Evolutionary conservation across 2,329 filamentous ascomycete genomes (phyloP).

Genomic region (Xylariales sp.): DNA sequence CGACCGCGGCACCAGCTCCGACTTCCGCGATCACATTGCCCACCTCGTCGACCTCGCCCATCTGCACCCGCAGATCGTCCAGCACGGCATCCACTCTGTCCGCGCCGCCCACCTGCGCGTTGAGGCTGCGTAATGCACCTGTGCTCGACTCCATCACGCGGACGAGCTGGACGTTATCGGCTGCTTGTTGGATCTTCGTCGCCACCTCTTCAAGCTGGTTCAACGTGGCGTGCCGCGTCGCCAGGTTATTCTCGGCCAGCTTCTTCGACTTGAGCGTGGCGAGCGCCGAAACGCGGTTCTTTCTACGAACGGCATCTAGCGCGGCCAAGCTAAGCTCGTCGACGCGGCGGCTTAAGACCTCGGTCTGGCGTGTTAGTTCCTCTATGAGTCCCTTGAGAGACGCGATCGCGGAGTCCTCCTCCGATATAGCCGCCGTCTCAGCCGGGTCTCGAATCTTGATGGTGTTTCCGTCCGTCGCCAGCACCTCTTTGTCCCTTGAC

Average conservation of each 20-base stretch:
- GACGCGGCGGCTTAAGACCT: slow-evolving; percentile 73
- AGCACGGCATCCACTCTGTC: slow-evolving; percentile 81
- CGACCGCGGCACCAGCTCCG: slow-evolving; percentile 54
- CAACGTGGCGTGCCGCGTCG: slow-evolving; percentile 77
- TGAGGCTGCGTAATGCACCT: slow-evolving; percentile 76
- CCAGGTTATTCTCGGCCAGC: slow-evolving; percentile 78
- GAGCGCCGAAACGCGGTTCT: slow-evolving; percentile 80
- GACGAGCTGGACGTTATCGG: slow-evolving; percentile 85
- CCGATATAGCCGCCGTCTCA: slow-evolving; percentile 65
- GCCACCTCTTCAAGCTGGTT: slow-evolving; percentile 86
- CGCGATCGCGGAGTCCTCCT: slow-evolving; percentile 84
- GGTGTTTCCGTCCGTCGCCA: slow-evolving; percentile 72
- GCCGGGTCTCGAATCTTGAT: slow-evolving; percentile 76
- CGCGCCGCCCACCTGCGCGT: slow-evolving; percentile 80
- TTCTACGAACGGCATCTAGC: slow-evolving; percentile 75
- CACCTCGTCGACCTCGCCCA: slow-evolving; percentile 85
- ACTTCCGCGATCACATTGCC: slow-evolving; percentile 78
- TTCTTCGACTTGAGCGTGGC: slow-evolving; percentile 86
- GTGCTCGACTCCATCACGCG: slow-evolving; percentile 84
- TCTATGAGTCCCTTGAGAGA: slow-evolving; percentile 83
- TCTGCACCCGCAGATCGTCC: slow-evolving; percentile 80
- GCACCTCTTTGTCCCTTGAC: slow-evolving; percentile 71
- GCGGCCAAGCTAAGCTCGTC: slow-evolving; percentile 73
- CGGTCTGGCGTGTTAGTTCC: slow-evolving; percentile 78
- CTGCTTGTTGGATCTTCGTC: slow-evolving; percentile 84